Percentiles rank a stretch among this genome's conserved stretches.
These are phyloP conservation scores for Talaromyces sp. DNA, from an alignment of 2,329 filamentous ascomycete species.

Conservation along the genomic window DNA sequence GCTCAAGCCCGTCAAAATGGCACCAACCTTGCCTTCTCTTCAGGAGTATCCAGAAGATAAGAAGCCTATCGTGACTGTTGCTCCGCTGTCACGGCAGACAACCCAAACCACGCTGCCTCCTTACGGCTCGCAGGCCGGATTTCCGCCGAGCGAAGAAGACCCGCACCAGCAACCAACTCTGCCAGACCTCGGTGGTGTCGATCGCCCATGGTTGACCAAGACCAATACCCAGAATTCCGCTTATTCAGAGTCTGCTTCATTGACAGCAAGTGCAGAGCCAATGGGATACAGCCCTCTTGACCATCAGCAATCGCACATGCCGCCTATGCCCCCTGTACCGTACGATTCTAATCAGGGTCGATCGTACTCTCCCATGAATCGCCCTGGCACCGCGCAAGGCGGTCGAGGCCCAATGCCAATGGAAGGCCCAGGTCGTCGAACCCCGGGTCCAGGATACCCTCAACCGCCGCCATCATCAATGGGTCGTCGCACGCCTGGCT, in stretches of 20 bases:
- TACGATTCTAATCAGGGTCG: slow-evolving; percentile 18
- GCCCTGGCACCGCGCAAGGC: slow-evolving; percentile 20
- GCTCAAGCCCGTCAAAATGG: slow-evolving; percentile 25
- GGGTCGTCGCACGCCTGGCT: slow-evolving; percentile 14
- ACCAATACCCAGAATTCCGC: slow-evolving; percentile 44
- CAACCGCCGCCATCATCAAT: slow-evolving; percentile 15
- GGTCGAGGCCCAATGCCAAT: slow-evolving; percentile 23
- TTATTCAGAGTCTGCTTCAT: slow-evolving; percentile 51
- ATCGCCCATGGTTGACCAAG: slow-evolving; percentile 36
- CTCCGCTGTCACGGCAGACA: slow-evolving; percentile 53
- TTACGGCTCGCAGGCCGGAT: slow-evolving; percentile 56
- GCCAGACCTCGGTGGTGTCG: slow-evolving; percentile 36
- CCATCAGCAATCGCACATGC: slow-evolving; percentile 20
- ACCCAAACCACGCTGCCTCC: slow-evolving; percentile 58
- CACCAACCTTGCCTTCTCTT: slow-evolving; percentile 58
- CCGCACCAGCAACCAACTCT: slow-evolving; percentile 28
- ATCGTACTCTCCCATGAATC: slow-evolving; percentile 19
- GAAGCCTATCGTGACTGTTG: slow-evolving; percentile 22
- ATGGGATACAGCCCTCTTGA: slow-evolving; percentile 34
- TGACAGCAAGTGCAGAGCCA: slow-evolving; percentile 26
- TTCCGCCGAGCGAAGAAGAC: slow-evolving; percentile 15
- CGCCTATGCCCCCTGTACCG: slow-evolving; percentile 23
- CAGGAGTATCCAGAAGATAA: slow-evolving; percentile 44
- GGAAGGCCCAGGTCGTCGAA: slow-evolving; percentile 17
- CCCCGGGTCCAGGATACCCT: slow-evolving; percentile 14